These are phyloP conservation scores for Pythium scleroteichum DNA, from an alignment of 352 stramenopile species.

Conservation along the genomic window DNA sequence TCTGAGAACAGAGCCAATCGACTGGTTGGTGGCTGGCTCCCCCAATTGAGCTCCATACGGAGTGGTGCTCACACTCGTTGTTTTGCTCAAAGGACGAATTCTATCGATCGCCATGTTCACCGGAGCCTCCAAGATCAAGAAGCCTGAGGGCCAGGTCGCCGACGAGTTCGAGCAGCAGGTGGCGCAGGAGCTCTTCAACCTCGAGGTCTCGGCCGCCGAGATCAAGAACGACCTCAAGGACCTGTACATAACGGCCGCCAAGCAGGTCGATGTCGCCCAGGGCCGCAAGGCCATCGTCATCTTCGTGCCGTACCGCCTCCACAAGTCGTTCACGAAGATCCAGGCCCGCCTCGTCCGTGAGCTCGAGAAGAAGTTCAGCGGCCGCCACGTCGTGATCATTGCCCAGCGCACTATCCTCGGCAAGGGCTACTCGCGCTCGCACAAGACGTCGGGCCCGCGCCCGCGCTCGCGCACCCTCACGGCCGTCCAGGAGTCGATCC, in stretches of 20 bases:
- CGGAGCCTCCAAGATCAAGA: slow-evolving; percentile 76
- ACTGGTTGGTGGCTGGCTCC: slow-evolving; percentile 16
- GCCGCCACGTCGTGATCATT: slow-evolving; percentile 98
- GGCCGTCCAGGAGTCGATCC: slow-evolving; percentile 98
- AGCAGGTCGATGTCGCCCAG: slow-evolving; percentile 96
- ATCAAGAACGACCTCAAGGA: slow-evolving; percentile 98
- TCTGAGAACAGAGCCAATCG: slow-evolving; percentile 14
- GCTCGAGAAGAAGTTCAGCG: slow-evolving; percentile 99
- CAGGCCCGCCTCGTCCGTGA: slow-evolving; percentile 97
- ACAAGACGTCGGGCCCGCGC: slow-evolving; percentile 94
- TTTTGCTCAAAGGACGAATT: slow-evolving; percentile 54
- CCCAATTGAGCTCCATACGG: neutral
- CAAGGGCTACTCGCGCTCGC: slow-evolving; percentile 95
- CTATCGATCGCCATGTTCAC: slow-evolving; percentile 51
- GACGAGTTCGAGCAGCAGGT: slow-evolving; percentile 91
- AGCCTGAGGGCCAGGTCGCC: slow-evolving; percentile 80
- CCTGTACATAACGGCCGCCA: slow-evolving; percentile 98
- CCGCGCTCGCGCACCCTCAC: slow-evolving; percentile 98
- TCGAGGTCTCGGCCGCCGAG: slow-evolving; percentile 93
- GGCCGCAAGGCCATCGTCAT: slow-evolving; percentile 98
- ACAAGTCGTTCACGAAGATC: slow-evolving; percentile 99
- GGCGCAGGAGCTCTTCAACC: slow-evolving; percentile 84
- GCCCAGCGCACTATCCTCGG: slow-evolving; percentile 98
- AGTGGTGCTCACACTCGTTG: slow-evolving; percentile 30
- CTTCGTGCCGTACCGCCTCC: slow-evolving; percentile 98